Base-by-base conservation (phyloP, 2,329 filamentous ascomycete genomes). In the Pseudocercospora cruenta region DNA sequence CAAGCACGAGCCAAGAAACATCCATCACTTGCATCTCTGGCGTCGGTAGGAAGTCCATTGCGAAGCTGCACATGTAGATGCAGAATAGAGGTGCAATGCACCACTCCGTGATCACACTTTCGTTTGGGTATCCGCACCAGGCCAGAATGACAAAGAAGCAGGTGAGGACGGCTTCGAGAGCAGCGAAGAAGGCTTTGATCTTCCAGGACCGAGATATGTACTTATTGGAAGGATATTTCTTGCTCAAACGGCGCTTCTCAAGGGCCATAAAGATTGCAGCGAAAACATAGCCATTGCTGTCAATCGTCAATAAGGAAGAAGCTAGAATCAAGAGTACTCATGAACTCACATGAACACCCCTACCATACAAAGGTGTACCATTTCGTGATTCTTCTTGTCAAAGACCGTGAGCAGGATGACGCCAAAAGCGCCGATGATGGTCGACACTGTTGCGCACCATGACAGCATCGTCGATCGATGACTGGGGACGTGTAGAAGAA, bases 61-160 rank as follows among this genome's bases (percentile, higher is more conserved):
- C 33, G 57, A 59, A 59, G 26, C 57, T 59, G 21, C 57, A 59
- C 31, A 43, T 39, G 33, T 59, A 59, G n/a, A 59, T 39, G 28
- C 33, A 39, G 31, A 59, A 59, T 3, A 59, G 57, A 9, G 57
- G 39, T 8, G 33, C 57, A 28, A 59, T 59, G 57, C 21, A 26
- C 57, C 57, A 59, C 21, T 59, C 57, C 1, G 39, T 24, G 10
- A 59, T 28, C 3, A 45, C 57, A 10, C 33, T 43, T n/a, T 43
- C n/a, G 57, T 59, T 59, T 16, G 57, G 21, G 6, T 22, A 22
- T 16, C 21, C 28, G 57, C 10, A 7, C 33, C 39, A 59, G 4
- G 28, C 21, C 19, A 59, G 39, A 10, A 24, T n/a, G 5, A 59
- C 57, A 19, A 59, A 59, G 57, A 59, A 45, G 8, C 36, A 14